Conservation (phyloP, 305 asterid species). For the Stenogyne calaminthoides region DNA sequence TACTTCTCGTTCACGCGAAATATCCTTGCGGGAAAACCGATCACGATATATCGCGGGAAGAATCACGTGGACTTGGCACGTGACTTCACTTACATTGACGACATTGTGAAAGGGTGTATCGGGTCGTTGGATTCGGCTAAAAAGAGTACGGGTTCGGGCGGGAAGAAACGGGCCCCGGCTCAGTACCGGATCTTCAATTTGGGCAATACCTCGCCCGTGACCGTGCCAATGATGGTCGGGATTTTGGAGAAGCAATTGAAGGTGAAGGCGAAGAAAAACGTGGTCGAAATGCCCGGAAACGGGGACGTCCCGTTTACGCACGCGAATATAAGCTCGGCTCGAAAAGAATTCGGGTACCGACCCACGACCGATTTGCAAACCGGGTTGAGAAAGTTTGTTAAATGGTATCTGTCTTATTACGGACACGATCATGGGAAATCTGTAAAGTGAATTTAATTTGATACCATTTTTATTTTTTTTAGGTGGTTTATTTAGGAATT, state of each 20-base stretch:
- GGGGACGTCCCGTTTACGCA: constrained; percentile 73
- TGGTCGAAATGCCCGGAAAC: constrained; percentile 60
- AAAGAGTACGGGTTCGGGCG: constrained; percentile 67
- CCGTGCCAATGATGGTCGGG: constrained; percentile 62
- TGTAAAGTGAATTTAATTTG: constrained; percentile 31
- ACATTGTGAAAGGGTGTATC: constrained; percentile 56
- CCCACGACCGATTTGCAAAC: constrained; percentile 61
- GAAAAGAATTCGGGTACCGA: constrained; percentile 49
- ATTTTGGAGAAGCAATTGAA: constrained; percentile 57
- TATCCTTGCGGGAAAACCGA: constrained; percentile 56
- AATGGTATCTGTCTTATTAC: constrained; percentile 57
- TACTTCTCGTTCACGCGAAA: constrained; percentile 57
- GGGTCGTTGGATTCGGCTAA: constrained; percentile 57
- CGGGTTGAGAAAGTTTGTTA: constrained; percentile 62
- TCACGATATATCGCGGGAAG: constrained; percentile 55
- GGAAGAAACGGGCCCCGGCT: constrained; percentile 52
- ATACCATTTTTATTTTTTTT: neutral
- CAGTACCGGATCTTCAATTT: constrained; percentile 55
- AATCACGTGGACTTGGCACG: constrained; percentile 59
- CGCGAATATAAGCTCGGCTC: constrained; percentile 57
- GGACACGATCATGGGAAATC: constrained; percentile 52
- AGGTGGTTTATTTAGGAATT: constrained; percentile 12
- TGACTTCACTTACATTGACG: constrained; percentile 63
- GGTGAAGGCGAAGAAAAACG: constrained; percentile 50
- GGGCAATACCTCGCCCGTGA: constrained; percentile 63